Conservation (phyloP, 306 rosid genomes). For the Ormosia emarginata region DNA sequence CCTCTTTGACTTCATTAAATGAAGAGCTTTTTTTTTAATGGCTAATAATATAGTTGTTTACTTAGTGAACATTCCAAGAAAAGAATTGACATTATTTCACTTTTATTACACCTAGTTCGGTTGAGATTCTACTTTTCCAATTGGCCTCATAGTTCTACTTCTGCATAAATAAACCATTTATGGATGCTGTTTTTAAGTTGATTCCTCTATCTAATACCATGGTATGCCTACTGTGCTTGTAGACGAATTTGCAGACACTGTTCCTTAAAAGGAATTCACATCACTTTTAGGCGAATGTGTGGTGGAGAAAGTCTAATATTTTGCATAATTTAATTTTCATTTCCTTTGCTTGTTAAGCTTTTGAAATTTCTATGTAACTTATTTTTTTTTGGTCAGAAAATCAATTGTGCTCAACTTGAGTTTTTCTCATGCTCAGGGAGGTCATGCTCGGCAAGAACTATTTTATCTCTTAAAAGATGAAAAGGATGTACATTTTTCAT, state of each 20-base stretch:
- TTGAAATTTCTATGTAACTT: background rate
- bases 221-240: background rate
- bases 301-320: background rate
- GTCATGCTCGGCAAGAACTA: constrained; percentile 62
- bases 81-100: background rate
- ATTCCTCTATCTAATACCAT: background rate
- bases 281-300: background rate
- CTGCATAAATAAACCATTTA: background rate
- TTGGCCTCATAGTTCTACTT: background rate
- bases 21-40: too few relatives aligned
- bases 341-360: background rate
- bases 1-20: background rate
- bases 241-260: background rate
- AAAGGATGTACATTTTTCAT: constrained; percentile 72
- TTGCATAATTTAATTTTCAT: background rate
- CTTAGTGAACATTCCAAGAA: background rate
- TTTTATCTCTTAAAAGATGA: constrained; percentile 65
- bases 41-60: background rate
- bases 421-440: constrained; percentile 51
- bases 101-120: background rate
- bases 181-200: background rate
- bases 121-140: background rate
- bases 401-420: background rate
- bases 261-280: background rate
- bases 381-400: background rate